phyloP scores from a whole-genome alignment of 179 eudicot genomes.

The Silene noctiflora region DNA sequence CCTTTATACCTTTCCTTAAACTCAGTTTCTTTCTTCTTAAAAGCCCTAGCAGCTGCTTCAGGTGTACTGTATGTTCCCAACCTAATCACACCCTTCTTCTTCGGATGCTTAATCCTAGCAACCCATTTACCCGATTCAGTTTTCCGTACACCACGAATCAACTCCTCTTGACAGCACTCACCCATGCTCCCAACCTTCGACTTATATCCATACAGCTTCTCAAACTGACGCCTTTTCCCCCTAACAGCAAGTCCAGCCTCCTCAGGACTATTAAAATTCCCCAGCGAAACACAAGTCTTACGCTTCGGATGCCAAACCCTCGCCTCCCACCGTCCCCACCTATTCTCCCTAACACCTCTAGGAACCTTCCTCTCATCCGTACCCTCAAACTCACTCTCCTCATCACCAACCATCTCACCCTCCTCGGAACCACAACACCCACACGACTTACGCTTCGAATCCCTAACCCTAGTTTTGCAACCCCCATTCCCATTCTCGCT shows the following conservation, averaged over 20 bases:
- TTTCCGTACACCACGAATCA: slow-evolving; percentile 19
- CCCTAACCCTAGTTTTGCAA: neutral
- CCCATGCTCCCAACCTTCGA: neutral
- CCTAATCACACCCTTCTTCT: slow-evolving; percentile 9
- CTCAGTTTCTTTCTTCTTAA: slow-evolving; percentile 23
- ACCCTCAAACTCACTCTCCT: neutral
- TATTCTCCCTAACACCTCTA: neutral
- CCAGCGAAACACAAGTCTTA: neutral
- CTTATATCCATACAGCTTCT: slow-evolving; percentile 13
- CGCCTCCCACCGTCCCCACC: slow-evolving; percentile 6
- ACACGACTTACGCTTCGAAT: neutral
- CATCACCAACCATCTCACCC: neutral
- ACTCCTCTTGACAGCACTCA: neutral
- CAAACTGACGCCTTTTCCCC: slow-evolving; percentile 10
- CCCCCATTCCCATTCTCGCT: neutral
- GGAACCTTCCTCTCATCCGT: neutral
- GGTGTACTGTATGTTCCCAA: slow-evolving; percentile 25
- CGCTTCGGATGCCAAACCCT: slow-evolving; percentile 11
- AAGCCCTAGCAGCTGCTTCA: slow-evolving; percentile 28
- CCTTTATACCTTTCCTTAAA: slow-evolving; percentile 16
- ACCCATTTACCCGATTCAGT: slow-evolving; percentile 28
- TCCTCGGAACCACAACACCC: neutral
- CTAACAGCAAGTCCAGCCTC: slow-evolving; percentile 17
- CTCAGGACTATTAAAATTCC: neutral
- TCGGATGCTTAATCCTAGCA: slow-evolving; percentile 18